Conservation (phyloP, 805 yeast genomes). For the Candida takata region DNA sequence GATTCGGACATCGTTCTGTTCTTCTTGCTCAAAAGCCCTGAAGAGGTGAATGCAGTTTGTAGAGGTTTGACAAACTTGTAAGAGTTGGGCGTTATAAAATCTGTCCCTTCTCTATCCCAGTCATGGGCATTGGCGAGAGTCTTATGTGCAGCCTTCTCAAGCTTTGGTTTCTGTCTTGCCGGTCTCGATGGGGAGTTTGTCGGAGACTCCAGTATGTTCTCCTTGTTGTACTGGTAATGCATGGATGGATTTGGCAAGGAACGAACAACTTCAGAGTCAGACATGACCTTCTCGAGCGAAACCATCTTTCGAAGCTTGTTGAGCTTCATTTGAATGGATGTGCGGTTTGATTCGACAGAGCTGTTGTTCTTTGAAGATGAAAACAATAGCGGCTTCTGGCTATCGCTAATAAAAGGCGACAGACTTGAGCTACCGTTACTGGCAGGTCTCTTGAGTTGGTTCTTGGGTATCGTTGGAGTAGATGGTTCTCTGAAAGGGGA, state of each 20-base stretch:
- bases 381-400: conserved; percentile 19
- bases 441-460: conserved; percentile 23
- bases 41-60: conserved; percentile 74
- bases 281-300: conserved; percentile 15
- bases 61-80: conserved; percentile 74
- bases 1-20: conserved; percentile 33
- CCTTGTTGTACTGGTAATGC: conserved; percentile 12
- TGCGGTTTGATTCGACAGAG: conserved; percentile 26
- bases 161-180: conserved; percentile 23
- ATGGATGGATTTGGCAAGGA: conserved; percentile 24
- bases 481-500: conserved; percentile 25
- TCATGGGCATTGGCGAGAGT: conserved; percentile 7
- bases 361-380: conserved; percentile 11
- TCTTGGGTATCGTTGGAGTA: conserved; percentile 17
- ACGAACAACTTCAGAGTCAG: conserved; percentile 13
- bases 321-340: conserved; percentile 19
- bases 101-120: conserved; percentile 7
- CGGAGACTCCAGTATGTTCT: conserved; percentile 17
- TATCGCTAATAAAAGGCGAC: conserved; percentile 24
- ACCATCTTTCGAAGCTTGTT: conserved; percentile 25
- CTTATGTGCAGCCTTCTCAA: conserved; percentile 11
- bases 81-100: conserved; percentile 44
- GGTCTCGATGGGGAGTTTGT: conserved; percentile 28
- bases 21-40: conserved; percentile 65
- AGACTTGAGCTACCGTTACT: conserved; percentile 21